These are phyloP conservation scores for Prunus armeniaca DNA, from an alignment of 306 rosid species.

Conservation along the genomic window DNA sequence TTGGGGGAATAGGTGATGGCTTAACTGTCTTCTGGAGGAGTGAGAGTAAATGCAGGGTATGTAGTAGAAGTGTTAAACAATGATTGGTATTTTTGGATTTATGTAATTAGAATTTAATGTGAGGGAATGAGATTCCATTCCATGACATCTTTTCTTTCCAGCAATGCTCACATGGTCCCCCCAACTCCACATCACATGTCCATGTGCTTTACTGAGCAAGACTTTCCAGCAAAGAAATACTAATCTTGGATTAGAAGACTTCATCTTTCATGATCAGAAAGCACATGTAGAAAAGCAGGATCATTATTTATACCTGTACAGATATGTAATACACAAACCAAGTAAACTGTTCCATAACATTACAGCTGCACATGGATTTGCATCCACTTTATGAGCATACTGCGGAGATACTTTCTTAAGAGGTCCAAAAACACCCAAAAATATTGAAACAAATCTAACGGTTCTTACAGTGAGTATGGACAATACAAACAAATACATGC, in stretches of 20 bases:
- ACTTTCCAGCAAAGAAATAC: slow-evolving; percentile 39
- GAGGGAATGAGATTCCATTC: slow-evolving; percentile 36
- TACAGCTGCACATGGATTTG: slow-evolving; percentile 17
- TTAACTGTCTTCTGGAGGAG: slow-evolving; percentile 30
- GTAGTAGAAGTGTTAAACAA: slow-evolving; percentile 36
- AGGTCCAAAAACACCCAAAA: neutral
- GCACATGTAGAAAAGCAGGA: slow-evolving; percentile 36
- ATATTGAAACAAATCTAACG: neutral
- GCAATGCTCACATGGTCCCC: slow-evolving; percentile 57
- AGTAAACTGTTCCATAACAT: neutral
- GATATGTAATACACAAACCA: slow-evolving; percentile 9
- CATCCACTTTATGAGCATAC: slow-evolving; percentile 3
- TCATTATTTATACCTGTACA: slow-evolving; percentile 31
- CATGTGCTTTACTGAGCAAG: slow-evolving; percentile 60
- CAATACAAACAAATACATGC: neutral
- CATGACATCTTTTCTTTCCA: slow-evolving; percentile 37
- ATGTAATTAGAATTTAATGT: slow-evolving; percentile 37
- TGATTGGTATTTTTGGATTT: slow-evolving; percentile 51
- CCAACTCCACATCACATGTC: slow-evolving; percentile 35
- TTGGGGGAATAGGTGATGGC: slow-evolving; percentile 24
- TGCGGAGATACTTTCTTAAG: neutral
- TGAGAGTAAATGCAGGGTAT: slow-evolving; percentile 27
- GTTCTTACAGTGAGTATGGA: neutral
- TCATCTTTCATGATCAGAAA: slow-evolving; percentile 24
- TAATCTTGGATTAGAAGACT: slow-evolving; percentile 33